These are phyloP conservation scores for Dryas integrifolia DNA, from an alignment of 331 rosid species.

Conservation along the genomic window DNA sequence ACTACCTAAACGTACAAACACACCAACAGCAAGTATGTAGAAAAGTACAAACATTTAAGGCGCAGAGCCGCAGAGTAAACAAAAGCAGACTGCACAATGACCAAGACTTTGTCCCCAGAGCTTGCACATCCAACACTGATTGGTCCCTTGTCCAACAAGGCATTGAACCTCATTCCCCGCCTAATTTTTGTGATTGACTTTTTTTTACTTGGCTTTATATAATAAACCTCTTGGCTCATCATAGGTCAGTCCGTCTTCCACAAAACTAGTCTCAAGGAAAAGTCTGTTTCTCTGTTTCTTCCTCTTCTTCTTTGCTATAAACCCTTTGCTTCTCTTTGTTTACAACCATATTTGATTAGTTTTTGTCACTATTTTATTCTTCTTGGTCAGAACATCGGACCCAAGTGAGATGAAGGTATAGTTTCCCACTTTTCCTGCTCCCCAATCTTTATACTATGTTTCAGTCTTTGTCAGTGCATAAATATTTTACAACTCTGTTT, in stretches of 20 bases:
- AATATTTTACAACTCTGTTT: not conserved
- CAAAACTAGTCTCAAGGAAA: slow-evolving; percentile 13
- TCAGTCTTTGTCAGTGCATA: not conserved
- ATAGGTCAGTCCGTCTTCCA: slow-evolving; percentile 13
- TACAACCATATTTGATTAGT: not conserved
- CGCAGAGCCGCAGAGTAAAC: not conserved
- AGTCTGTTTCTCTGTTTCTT: slow-evolving; percentile 1
- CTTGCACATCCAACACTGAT: not conserved
- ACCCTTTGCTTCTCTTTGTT: slow-evolving; percentile 1
- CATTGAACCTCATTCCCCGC: not conserved
- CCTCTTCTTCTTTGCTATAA: slow-evolving; percentile 14
- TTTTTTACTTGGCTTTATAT: not conserved
- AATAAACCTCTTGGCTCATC: not conserved
- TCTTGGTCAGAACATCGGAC: slow-evolving; percentile 24
- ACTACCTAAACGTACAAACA: not conserved
- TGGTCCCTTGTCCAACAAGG: slow-evolving; percentile 7
- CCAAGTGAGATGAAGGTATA: slow-evolving; percentile 40
- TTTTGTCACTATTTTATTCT: not conserved
- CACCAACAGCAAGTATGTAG: not conserved
- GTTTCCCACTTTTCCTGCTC: slow-evolving; percentile 8
- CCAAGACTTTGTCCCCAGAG: not conserved
- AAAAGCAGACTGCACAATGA: not conserved
- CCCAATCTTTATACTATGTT: slow-evolving; percentile 1
- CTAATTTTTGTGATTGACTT: not conserved
- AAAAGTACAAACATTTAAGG: not conserved